Percentiles rank a stretch among this genome's conserved stretches.
These are phyloP conservation scores for Clarireedia paspali DNA, from an alignment of 2,329 filamentous ascomycete species.

Conservation along the genomic window DNA sequence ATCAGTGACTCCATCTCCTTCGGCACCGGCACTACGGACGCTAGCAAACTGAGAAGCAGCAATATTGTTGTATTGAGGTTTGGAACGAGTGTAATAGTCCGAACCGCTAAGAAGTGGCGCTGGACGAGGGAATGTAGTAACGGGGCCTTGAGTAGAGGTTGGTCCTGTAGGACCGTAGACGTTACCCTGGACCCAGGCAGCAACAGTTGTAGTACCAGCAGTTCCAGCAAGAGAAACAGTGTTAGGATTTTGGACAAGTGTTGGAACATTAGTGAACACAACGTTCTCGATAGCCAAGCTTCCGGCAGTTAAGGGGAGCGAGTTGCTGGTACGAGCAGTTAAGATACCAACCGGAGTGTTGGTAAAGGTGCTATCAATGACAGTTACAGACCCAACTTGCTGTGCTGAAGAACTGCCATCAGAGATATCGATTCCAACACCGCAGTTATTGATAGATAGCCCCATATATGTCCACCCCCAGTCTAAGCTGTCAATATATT, in stretches of 20 bases:
- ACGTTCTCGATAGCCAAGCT: conserved; percentile 81
- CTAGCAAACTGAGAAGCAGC: conserved; percentile 35
- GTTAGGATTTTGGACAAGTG: conserved; percentile 52
- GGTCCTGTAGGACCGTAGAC: conserved; percentile 49
- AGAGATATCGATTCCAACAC: conserved; percentile 43
- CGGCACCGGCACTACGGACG: conserved; percentile 35
- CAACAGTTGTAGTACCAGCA: conserved; percentile 55
- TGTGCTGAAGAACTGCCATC: conserved; percentile 35
- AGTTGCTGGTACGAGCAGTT: conserved; percentile 43
- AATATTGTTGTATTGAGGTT: conserved; percentile 44
- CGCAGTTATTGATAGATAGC: conserved; percentile 45
- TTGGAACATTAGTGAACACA: conserved; percentile 60
- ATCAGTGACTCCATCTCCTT: conserved; percentile 48
- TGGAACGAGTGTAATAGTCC: conserved; percentile 42
- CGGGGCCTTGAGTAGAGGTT: conserved; percentile 31
- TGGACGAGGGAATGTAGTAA: conserved; percentile 37
- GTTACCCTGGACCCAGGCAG: conserved; percentile 72
- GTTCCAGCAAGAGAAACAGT: conserved; percentile 56
- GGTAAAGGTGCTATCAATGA: conserved; percentile 47
- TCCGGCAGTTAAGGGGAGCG: conserved; percentile 56
- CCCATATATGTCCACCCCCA: conserved; percentile 52
- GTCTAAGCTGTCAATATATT: conserved; percentile 23
- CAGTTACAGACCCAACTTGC: conserved; percentile 46
- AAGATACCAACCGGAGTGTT: conserved; percentile 43
- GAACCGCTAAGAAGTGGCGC: conserved; percentile 36